Percentiles rank a stretch among this genome's conserved stretches.
phyloP scores from a whole-genome alignment of 2,329 filamentous ascomycete genomes.

The Basipetospora chlamydospora region DNA sequence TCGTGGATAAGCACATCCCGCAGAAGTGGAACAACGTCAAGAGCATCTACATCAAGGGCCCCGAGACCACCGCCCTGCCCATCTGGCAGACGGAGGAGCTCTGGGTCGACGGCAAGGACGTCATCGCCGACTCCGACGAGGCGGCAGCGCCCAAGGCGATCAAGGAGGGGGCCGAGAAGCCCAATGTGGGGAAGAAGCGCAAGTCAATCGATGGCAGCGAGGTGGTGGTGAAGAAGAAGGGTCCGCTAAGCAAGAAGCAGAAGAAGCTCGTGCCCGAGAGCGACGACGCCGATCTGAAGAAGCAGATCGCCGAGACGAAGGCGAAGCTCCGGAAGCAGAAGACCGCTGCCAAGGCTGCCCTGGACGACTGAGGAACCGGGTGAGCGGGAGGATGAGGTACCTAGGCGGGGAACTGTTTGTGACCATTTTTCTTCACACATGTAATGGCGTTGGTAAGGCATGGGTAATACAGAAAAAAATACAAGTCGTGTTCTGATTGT shows the following conservation, averaged over 20 bases:
- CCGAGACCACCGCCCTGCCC: constrained; percentile 71
- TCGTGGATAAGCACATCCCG: constrained; percentile 69
- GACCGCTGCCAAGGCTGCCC: constrained; percentile 36
- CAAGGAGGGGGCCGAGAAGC: constrained; percentile 28
- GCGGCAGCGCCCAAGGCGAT: constrained; percentile 31
- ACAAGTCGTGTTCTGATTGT: too few species aligned
- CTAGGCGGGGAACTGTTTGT: too few species aligned
- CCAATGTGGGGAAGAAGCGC: constrained; percentile 47
- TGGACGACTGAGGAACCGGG: constrained; percentile 27
- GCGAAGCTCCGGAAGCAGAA: constrained; percentile 44
- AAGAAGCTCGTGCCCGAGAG: constrained; percentile 31
- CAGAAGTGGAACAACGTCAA: constrained; percentile 80
- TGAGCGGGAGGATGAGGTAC: neutral
- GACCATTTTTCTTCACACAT: too few species aligned
- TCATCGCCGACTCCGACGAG: constrained; percentile 48
- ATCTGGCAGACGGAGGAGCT: constrained; percentile 89
- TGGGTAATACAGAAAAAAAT: too few species aligned
- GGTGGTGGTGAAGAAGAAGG: constrained; percentile 14
- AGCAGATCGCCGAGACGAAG: constrained; percentile 46
- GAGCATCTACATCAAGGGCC: constrained; percentile 79
- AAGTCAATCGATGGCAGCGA: constrained; percentile 31
- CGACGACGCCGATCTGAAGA: constrained; percentile 38
- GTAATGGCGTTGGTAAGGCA: too few species aligned
- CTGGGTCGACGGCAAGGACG: constrained; percentile 66
- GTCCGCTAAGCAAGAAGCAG: constrained; percentile 22